These are phyloP conservation scores for Acanthamoeba polyphaga DNA, from an alignment of 208 protist species.

Conservation along the genomic window DNA sequence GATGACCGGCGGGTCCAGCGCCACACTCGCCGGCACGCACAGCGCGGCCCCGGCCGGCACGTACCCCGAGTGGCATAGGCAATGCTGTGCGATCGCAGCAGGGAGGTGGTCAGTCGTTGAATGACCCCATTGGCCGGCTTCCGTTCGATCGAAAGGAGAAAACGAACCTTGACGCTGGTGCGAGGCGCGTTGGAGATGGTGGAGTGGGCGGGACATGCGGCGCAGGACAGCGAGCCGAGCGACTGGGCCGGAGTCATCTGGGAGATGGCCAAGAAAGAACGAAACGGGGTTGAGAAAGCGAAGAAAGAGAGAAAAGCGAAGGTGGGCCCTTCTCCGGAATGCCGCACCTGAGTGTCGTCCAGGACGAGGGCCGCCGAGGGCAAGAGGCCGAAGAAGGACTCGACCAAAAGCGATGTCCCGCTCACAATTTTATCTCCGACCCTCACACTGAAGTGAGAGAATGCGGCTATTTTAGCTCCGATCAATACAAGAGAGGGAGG, in stretches of 20 bases:
- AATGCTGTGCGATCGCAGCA: not conserved
- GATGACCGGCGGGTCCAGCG: not conserved
- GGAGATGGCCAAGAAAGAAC: not conserved
- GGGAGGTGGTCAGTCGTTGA: not conserved
- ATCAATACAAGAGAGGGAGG: not conserved
- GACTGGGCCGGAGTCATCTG: not conserved
- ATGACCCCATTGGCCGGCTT: too few relatives aligned
- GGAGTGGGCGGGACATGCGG: not conserved
- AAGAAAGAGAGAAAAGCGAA: not conserved
- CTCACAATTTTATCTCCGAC: not conserved
- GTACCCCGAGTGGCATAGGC: constrained; percentile 15
- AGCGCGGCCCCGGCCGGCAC: not conserved
- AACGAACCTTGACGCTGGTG: constrained; percentile 3
- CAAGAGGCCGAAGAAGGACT: constrained; percentile 30
- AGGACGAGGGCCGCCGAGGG: not conserved
- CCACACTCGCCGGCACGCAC: not conserved
- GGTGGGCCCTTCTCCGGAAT: not conserved
- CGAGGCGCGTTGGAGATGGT: constrained; percentile 33
- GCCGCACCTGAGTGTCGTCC: not conserved
- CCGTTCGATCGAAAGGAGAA: not conserved
- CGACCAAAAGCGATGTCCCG: not conserved
- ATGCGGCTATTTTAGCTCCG: not conserved
- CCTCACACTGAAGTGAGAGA: not conserved
- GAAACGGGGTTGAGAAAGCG: not conserved
- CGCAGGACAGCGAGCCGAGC: not conserved